phyloP scores from a whole-genome alignment of 176 grass and related monocot species.

The Carex pumila region DNA sequence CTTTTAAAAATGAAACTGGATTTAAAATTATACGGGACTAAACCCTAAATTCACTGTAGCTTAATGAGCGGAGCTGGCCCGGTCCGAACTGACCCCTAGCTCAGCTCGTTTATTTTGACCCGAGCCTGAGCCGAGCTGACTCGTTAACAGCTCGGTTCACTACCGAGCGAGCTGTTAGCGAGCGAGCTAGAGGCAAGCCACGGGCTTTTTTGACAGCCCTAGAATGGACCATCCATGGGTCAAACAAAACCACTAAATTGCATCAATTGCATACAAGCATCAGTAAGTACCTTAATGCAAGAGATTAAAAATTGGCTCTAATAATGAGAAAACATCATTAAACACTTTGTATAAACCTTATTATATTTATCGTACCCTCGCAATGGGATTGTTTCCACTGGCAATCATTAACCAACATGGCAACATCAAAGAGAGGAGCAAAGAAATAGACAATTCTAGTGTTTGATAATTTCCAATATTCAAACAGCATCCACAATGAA shows the following conservation, averaged over 20 bases:
- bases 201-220: too few species aligned
- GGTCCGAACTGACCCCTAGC: too few species aligned
- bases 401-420: background rate
- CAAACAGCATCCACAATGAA: constrained; percentile 32
- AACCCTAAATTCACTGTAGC: too few species aligned
- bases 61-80: too few species aligned
- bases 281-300: background rate
- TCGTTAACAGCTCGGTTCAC: too few species aligned
- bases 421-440: constrained; percentile 11
- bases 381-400: background rate
- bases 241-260: background rate
- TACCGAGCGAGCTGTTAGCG: too few species aligned
- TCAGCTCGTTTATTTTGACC: too few species aligned
- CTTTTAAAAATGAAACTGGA: too few species aligned
- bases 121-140: too few species aligned
- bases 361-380: background rate
- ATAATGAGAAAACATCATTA: background rate
- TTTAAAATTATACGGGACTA: too few species aligned
- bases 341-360: constrained; percentile 15
- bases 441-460: background rate
- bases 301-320: background rate
- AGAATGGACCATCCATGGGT: background rate
- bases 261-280: background rate
- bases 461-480: constrained; percentile 29
- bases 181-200: too few species aligned